Conservation (phyloP, 2,329 filamentous ascomycete species). For the Lojkania enalia region DNA sequence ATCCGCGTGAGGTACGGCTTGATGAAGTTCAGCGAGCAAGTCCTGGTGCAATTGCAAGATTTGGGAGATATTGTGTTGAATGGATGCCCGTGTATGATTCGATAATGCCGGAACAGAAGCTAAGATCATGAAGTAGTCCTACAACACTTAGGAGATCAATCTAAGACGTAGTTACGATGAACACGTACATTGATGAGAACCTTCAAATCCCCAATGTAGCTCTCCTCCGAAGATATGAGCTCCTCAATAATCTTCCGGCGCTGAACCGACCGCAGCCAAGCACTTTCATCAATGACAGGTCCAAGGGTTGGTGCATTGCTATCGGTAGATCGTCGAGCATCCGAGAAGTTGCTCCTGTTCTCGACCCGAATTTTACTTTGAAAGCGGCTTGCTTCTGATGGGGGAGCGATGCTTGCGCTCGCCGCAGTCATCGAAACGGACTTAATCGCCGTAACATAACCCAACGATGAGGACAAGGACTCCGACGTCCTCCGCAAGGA, state of each 20-base stretch:
- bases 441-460: slow-evolving; percentile 77
- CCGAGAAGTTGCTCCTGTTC: slow-evolving; percentile 62
- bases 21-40: slow-evolving; percentile 74
- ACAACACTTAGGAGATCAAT: neutral
- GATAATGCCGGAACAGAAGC: slow-evolving; percentile 70
- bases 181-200: slow-evolving; percentile 75
- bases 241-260: slow-evolving; percentile 83
- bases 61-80: slow-evolving; percentile 77
- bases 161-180: neutral
- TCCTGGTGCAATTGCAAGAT: slow-evolving; percentile 84
- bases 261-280: slow-evolving; percentile 72
- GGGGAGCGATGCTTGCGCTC: slow-evolving; percentile 69
- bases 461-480: slow-evolving; percentile 75
- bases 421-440: slow-evolving; percentile 79
- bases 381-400: slow-evolving; percentile 60
- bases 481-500: slow-evolving; percentile 45
- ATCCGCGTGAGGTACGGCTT: slow-evolving; percentile 67
- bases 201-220: slow-evolving; percentile 84
- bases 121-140: slow-evolving; percentile 60
- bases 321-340: slow-evolving; percentile 65
- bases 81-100: slow-evolving; percentile 67
- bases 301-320: slow-evolving; percentile 52
- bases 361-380: slow-evolving; percentile 62
- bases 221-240: slow-evolving; percentile 81
- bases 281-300: slow-evolving; percentile 65